Evolutionary conservation across 1,284 basidiomycete genomes (phyloP).

Genomic region (Rhizoctonia solani): DNA sequence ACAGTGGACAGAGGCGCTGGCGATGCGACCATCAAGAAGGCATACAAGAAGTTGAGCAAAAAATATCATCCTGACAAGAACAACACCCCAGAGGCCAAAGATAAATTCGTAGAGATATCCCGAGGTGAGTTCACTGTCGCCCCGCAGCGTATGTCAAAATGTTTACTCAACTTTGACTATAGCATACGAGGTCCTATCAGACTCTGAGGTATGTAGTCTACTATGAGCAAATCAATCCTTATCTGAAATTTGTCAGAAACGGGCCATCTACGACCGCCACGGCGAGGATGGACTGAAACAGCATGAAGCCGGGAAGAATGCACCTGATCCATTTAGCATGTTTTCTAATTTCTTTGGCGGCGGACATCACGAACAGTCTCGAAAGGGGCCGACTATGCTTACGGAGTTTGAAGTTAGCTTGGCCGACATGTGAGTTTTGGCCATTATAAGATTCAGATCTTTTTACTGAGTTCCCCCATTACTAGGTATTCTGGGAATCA

Average conservation of each 20-base stretch:
- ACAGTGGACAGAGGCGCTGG: slow-evolving; percentile 79
- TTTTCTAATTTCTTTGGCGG: slow-evolving; percentile 90
- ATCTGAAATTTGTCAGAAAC: slow-evolving; percentile 60
- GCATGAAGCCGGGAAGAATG: slow-evolving; percentile 61
- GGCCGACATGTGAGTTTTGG: slow-evolving; percentile 69
- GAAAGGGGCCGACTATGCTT: slow-evolving; percentile 79
- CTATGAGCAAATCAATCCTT: neutral
- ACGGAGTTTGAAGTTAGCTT: slow-evolving; percentile 88
- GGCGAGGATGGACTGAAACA: slow-evolving; percentile 92
- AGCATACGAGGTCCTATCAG: slow-evolving; percentile 95
- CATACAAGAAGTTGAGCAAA: slow-evolving; percentile 88
- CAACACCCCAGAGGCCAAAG: slow-evolving; percentile 77
- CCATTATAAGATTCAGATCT: slow-evolving; percentile 8
- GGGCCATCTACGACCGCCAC: slow-evolving; percentile 87
- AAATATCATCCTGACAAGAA: slow-evolving; percentile 96
- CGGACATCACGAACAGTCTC: slow-evolving; percentile 69
- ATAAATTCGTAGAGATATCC: slow-evolving; percentile 86
- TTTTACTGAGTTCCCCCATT: slow-evolving; percentile 16
- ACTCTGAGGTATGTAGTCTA: slow-evolving; percentile 61
- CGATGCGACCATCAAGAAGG: slow-evolving; percentile 86
- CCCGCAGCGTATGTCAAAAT: neutral
- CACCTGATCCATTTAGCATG: slow-evolving; percentile 89
- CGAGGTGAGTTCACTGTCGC: slow-evolving; percentile 60
- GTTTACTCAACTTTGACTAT: neutral
- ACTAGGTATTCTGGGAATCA: slow-evolving; percentile 36